phyloP scores from a whole-genome alignment of 306 rosid genomes.

The Comarum palustre region DNA sequence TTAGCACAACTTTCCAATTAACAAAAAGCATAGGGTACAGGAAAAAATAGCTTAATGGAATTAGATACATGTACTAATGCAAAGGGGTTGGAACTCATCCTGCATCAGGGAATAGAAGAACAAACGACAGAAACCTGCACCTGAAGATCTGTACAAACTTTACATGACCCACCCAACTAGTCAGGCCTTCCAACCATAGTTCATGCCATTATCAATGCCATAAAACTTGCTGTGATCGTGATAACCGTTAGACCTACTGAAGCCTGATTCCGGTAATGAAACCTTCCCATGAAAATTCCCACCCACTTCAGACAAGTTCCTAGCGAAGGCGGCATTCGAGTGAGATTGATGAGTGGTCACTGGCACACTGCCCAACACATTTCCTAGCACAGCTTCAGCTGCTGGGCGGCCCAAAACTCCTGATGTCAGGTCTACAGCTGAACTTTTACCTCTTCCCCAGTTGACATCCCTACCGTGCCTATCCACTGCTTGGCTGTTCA shows the following conservation, averaged over 20 bases:
- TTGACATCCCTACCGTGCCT: background rate
- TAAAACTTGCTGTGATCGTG: background rate
- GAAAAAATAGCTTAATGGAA: no score
- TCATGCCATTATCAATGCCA: background rate
- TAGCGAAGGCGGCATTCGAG: background rate
- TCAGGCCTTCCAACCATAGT: constrained; percentile 16
- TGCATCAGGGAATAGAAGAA: background rate
- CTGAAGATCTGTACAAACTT: constrained; percentile 11
- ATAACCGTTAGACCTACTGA: background rate
- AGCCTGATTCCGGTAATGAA: background rate
- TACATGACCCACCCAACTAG: background rate
- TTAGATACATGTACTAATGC: no score
- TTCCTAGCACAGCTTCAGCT: constrained; percentile 5
- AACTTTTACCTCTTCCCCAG: background rate
- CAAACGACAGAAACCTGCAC: background rate
- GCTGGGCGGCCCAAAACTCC: constrained; percentile 5
- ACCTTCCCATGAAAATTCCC: background rate
- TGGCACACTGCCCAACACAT: constrained; percentile 3
- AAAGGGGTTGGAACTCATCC: background rate
- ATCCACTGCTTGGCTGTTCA: constrained; percentile 18
- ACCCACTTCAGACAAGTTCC: constrained; percentile 4
- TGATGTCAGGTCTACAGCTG: constrained; percentile 9
- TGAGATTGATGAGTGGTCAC: background rate
- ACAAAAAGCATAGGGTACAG: no score
- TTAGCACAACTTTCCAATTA: no score